Conservation (phyloP, 2,329 filamentous ascomycete genomes). For the Blumeria graminis region DNA sequence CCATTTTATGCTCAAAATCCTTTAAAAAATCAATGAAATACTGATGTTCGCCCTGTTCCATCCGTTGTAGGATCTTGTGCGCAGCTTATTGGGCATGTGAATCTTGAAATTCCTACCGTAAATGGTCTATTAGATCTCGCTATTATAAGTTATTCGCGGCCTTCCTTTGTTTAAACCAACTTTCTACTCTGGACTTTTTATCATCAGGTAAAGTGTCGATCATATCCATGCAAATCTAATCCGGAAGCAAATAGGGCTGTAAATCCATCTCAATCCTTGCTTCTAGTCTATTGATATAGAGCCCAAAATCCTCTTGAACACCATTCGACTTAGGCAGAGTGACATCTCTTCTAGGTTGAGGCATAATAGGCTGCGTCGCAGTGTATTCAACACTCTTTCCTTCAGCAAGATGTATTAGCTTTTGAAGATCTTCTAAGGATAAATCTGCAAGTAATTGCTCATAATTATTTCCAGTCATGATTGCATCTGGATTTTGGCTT, state of each 20-base stretch:
- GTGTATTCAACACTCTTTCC: too few relatives aligned
- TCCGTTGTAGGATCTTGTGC: too few relatives aligned
- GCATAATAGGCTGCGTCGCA: too few relatives aligned
- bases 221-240: neutral
- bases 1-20: neutral
- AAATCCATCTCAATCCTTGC: neutral
- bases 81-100: neutral
- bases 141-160: neutral
- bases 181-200: neutral
- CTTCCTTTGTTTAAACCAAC: neutral
- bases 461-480: too few relatives aligned
- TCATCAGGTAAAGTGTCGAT: neutral
- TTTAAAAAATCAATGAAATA: neutral
- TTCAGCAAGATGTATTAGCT: too few relatives aligned
- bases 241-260: neutral
- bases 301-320: neutral
- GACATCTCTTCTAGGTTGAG: too few relatives aligned
- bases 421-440: too few relatives aligned
- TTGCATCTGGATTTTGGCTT: too few relatives aligned
- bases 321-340: conserved; percentile 1
- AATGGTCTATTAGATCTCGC: neutral
- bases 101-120: neutral
- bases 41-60: neutral
- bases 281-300: neutral
- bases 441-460: too few relatives aligned